These are phyloP conservation scores for Atkinsonella texensis DNA, from an alignment of 2,329 filamentous ascomycete genomes.

Conservation along the genomic window DNA sequence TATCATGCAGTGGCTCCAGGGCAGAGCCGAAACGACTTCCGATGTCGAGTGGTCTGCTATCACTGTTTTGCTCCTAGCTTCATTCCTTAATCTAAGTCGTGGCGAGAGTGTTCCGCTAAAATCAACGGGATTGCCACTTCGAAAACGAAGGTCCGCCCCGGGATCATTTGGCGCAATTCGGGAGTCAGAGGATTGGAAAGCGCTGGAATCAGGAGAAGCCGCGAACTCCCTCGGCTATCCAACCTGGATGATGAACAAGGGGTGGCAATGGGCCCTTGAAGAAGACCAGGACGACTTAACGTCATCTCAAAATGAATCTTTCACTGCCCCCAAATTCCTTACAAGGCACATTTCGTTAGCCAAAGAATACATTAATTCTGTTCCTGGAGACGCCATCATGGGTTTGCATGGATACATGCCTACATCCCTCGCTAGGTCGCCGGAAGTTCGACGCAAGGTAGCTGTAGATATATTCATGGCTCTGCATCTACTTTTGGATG, in stretches of 20 bases:
- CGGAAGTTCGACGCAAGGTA: constrained; percentile 45
- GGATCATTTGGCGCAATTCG: constrained; percentile 24
- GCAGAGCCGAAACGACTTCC: constrained; percentile 31
- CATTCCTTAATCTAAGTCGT: constrained; percentile 49
- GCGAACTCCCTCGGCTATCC: constrained; percentile 38
- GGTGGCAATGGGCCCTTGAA: constrained; percentile 63
- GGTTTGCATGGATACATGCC: constrained; percentile 51
- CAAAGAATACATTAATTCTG: constrained; percentile 51
- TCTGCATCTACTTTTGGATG: constrained; percentile 79
- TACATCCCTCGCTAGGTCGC: constrained; percentile 39
- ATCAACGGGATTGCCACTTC: constrained; percentile 16
- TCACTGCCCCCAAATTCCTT: constrained; percentile 29
- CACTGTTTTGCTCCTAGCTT: constrained; percentile 49
- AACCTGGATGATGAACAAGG: constrained; percentile 46
- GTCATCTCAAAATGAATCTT: constrained; percentile 15
- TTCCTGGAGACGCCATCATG: constrained; percentile 42
- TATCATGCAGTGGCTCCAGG: constrained; percentile 54
- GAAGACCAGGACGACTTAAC: constrained; percentile 28
- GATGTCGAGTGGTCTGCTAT: constrained; percentile 60
- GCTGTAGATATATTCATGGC: constrained; percentile 59
- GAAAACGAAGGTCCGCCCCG: constrained; percentile 21
- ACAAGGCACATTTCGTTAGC: constrained; percentile 44
- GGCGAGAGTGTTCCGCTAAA: constrained; percentile 15
- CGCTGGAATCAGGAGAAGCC: constrained; percentile 33
- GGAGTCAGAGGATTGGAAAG: constrained; percentile 33